Conservation (phyloP, 2,329 filamentous ascomycete species). For the Beauveria rudraprayagi region DNA sequence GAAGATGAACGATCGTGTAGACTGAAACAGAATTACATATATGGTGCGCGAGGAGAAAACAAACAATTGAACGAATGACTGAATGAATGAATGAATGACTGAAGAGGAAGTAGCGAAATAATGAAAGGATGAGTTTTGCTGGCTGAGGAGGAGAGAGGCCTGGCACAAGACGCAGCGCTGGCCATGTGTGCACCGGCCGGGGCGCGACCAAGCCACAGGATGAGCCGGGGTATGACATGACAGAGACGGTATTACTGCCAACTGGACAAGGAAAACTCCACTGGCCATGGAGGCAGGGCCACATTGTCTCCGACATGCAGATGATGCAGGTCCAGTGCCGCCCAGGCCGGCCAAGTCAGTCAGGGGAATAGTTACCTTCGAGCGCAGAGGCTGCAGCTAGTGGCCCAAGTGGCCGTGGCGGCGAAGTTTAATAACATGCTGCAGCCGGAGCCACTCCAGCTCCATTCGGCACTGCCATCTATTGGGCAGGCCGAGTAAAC, state of each 20-base stretch:
- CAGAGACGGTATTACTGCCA: neutral
- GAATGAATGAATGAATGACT: neutral
- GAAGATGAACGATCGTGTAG: neutral
- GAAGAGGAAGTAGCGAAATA: conserved; percentile 12
- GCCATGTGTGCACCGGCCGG: neutral
- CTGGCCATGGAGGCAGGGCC: neutral
- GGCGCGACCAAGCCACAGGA: neutral
- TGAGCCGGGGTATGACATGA: neutral
- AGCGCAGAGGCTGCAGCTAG: conserved; percentile 9
- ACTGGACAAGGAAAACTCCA: neutral
- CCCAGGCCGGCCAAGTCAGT: neutral
- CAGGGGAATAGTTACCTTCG: neutral
- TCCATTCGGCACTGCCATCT: neutral
- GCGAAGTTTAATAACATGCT: conserved; percentile 9
- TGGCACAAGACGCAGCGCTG: neutral
- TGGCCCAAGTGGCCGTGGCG: neutral
- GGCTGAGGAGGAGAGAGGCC: neutral
- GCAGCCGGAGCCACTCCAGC: conserved; percentile 9
- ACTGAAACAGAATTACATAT: neutral
- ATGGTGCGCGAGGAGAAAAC: neutral
- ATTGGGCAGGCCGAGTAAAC: neutral
- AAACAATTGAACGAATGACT: conserved; percentile 10
- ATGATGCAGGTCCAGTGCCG: conserved; percentile 2
- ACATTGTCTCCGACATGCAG: conserved; percentile 6
- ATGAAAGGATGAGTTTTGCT: neutral